A percentile compares a stretch with the other conserved stretches of the same genome.
These are phyloP conservation scores for Solidago caesia DNA, from an alignment of 129 eudicot genomes.

Conservation along the genomic window DNA sequence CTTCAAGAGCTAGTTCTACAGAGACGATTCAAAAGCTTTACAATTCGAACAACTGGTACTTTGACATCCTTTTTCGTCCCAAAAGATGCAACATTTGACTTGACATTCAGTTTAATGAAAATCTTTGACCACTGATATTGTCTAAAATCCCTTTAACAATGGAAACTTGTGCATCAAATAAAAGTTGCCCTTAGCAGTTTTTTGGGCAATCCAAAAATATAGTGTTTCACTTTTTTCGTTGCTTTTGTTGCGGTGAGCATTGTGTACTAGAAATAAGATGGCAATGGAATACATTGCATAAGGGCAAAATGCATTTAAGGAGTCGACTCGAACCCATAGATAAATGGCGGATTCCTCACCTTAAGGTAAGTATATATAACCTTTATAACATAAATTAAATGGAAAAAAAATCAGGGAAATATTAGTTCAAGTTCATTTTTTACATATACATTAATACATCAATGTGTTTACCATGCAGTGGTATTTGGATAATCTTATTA, in stretches of 20 bases:
- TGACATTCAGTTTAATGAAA: background rate
- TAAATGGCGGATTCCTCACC: too few species aligned
- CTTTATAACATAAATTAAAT: background rate
- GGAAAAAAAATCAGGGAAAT: background rate
- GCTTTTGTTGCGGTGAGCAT: conserved; percentile 47
- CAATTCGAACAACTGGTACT: conserved; percentile 39
- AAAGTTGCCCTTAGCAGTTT: background rate
- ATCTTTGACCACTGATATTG: background rate
- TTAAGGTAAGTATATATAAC: too few species aligned
- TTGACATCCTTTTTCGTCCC: background rate
- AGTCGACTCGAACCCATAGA: too few species aligned
- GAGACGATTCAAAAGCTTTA: conserved; percentile 14
- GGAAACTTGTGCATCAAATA: background rate
- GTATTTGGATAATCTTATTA: background rate
- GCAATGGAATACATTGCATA: conserved; percentile 81
- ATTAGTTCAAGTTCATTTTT: background rate
- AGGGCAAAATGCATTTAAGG: conserved; percentile 74
- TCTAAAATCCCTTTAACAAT: background rate
- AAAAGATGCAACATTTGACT: background rate
- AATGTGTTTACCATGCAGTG: conserved; percentile 1
- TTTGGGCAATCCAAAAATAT: background rate
- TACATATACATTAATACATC: background rate
- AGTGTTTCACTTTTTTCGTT: background rate
- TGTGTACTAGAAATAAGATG: conserved; percentile 74
- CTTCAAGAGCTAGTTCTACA: conserved; percentile 33